Evolutionary conservation across 768 basidiomycete species (phyloP).

Genomic region (Panellus pusillus): DNA sequence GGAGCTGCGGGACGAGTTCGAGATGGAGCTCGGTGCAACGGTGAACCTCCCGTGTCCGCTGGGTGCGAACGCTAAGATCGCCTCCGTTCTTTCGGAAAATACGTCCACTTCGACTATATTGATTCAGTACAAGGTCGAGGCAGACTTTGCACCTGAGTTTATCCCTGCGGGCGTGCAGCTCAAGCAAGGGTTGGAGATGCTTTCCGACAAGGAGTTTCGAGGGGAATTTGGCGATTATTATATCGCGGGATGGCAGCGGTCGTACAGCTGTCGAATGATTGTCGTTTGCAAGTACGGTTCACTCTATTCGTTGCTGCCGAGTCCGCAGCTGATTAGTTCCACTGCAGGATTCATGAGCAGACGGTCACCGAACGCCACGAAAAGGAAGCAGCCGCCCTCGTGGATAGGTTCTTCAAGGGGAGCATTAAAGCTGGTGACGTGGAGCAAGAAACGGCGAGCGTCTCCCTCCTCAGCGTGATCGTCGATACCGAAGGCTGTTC

Average conservation of each 20-base stretch:
- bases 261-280: slow-evolving; percentile 23
- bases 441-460: slow-evolving; percentile 11
- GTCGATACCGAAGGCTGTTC: slow-evolving; percentile 22
- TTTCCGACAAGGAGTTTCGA: slow-evolving; percentile 18
- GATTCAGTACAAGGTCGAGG: slow-evolving; percentile 18
- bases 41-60: slow-evolving; percentile 17
- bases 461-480: slow-evolving; percentile 20
- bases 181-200: slow-evolving; percentile 14
- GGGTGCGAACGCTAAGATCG: slow-evolving; percentile 16
- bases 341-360: too few species aligned
- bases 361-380: too few species aligned
- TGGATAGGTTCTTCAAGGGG: slow-evolving; percentile 20
- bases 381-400: slow-evolving; percentile 4
- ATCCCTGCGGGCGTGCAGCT: slow-evolving; percentile 11
- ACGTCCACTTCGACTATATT: slow-evolving; percentile 16
- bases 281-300: slow-evolving; percentile 23
- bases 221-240: slow-evolving; percentile 23
- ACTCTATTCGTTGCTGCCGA: too few species aligned
- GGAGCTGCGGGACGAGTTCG: slow-evolving; percentile 19
- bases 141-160: slow-evolving; percentile 13
- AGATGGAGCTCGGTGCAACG: slow-evolving; percentile 19
- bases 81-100: slow-evolving; percentile 12
- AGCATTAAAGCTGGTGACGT: slow-evolving; percentile 11
- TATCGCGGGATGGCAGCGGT: slow-evolving; percentile 18
- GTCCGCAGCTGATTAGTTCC: too few species aligned